Conservation (phyloP, 192 early-diverging fungal genomes). For the Backusella morwellensis region DNA sequence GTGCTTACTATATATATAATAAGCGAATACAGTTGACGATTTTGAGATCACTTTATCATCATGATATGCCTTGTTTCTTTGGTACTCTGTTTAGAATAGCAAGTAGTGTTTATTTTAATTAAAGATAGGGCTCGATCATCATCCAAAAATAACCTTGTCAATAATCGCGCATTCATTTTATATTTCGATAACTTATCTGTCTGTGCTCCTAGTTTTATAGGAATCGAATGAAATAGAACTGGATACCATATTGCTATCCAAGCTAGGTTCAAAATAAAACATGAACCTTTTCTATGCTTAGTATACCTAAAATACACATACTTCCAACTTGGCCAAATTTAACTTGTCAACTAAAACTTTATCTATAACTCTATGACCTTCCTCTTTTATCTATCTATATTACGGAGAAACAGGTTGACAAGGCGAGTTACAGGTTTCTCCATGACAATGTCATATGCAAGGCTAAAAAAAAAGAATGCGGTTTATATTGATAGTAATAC, state of each 20-base stretch:
- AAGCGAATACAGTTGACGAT: too few relatives aligned
- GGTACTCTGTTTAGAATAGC: too few relatives aligned
- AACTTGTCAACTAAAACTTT: neutral
- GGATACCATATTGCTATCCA: neutral
- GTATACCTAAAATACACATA: neutral
- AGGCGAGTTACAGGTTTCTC: neutral
- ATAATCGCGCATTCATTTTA: neutral
- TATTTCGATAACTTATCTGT: neutral
- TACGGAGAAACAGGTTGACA: neutral
- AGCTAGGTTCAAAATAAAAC: neutral
- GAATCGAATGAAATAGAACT: neutral
- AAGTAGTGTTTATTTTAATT: neutral
- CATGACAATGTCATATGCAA: neutral
- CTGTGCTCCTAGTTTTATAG: neutral
- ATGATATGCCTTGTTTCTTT: too few relatives aligned
- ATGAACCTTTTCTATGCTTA: neutral
- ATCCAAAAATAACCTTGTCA: neutral
- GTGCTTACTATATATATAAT: too few relatives aligned
- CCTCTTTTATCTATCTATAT: neutral
- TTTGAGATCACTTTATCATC: too few relatives aligned
- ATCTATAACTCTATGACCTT: neutral
- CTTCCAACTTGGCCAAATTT: neutral
- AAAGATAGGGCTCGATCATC: neutral
- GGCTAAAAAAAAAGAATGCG: neutral
- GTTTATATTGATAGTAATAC: neutral